Base-by-base conservation (phyloP, 192 early-diverging fungal species). In the Coemansia sp. region DNA sequence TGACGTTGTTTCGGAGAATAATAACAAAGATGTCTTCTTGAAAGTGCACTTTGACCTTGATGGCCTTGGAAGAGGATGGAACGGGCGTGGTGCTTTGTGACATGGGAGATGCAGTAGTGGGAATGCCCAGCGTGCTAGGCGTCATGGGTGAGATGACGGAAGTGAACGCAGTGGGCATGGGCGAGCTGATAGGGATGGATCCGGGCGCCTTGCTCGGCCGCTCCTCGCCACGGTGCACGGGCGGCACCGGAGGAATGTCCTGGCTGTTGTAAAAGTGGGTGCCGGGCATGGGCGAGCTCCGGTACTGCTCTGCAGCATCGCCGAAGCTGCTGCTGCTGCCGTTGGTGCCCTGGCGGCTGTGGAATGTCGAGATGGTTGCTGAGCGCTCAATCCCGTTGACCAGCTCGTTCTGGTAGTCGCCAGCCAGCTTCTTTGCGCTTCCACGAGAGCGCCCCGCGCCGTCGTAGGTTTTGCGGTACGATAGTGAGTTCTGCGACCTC, bases 31-130 rank as follows among this genome's bases (percentile, higher is more conserved):
- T 86, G 63, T 94, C 93, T 57, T 88, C 81, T 18, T 87, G 84
- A 71, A 88, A 97, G 55, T 93, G 91, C 46, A 92, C 86, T 53
- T 93, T 94, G 64, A 96, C 82, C 67, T 94, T 94, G 50, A 91
- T 69, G 0, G 63, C 57, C 59, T 81, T 73, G 11, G 59, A 59
- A 18, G 58, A 37, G 3, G 59, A 40, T 30, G 37, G 62, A 30
- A 64, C 51, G 1, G 78, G 67, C 40, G 78, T 74, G 9, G 55
- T 19, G 44, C 55, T 41, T 3, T 37, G 53, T 1, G 72, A 65
- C 55, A 65, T 50, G 13, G 63, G 66, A 35, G 72, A 69, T 9
- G 50, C 26, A 19, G 45, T 30, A 10, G 43, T 23, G 3, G 31
- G 28, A 11, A 26, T 35, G 30, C 53, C 53, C n/a, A 33, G 12